A percentile compares a stretch with the other conserved stretches of the same genome.
Evolutionary conservation across 257 asterid species (phyloP).

Genomic region (Scutellaria galericulata): DNA sequence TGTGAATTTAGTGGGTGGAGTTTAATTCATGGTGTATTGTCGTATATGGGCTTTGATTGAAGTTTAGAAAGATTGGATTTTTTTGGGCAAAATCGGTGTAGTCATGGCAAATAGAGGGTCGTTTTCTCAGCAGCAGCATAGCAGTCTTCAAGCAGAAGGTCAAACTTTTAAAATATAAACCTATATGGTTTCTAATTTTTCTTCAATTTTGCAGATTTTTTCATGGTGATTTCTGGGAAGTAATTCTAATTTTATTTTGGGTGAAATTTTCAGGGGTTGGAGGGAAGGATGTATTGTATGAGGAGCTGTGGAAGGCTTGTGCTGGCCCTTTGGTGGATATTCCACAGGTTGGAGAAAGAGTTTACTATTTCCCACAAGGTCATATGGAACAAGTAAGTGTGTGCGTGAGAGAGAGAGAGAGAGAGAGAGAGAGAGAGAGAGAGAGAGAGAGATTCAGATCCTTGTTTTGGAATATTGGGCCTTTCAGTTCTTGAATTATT

Average conservation of each 20-base stretch:
- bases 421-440: too few relatives aligned
- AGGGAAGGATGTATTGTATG: slow-evolving; percentile 62
- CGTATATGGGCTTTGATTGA: slow-evolving; percentile 27
- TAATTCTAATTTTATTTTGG: not conserved
- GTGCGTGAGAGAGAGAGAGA: too few relatives aligned
- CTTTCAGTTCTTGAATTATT: slow-evolving; percentile 24
- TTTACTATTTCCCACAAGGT: slow-evolving; percentile 95
- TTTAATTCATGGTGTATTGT: slow-evolving; percentile 24
- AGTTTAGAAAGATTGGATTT: slow-evolving; percentile 26
- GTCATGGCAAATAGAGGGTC: slow-evolving; percentile 51
- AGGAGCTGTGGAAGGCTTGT: slow-evolving; percentile 88
- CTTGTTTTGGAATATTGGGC: slow-evolving; percentile 27
- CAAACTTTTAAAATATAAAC: not conserved
- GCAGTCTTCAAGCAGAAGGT: slow-evolving; percentile 45
- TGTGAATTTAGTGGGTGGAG: slow-evolving; percentile 22
- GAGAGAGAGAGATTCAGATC: slow-evolving; percentile 31
- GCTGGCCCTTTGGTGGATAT: slow-evolving; percentile 97
- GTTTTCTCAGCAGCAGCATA: slow-evolving; percentile 47
- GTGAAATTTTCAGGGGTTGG: slow-evolving; percentile 41
- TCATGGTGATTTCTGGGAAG: not conserved
- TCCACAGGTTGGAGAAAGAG: slow-evolving; percentile 70
- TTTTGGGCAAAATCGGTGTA: slow-evolving; percentile 15
- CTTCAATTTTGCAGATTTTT: too few relatives aligned
- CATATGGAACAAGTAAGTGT: slow-evolving; percentile 93
- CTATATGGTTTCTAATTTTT: not conserved